phyloP scores from a whole-genome alignment of 2,329 filamentous ascomycete species.

The Knoxdaviesia capensis region DNA sequence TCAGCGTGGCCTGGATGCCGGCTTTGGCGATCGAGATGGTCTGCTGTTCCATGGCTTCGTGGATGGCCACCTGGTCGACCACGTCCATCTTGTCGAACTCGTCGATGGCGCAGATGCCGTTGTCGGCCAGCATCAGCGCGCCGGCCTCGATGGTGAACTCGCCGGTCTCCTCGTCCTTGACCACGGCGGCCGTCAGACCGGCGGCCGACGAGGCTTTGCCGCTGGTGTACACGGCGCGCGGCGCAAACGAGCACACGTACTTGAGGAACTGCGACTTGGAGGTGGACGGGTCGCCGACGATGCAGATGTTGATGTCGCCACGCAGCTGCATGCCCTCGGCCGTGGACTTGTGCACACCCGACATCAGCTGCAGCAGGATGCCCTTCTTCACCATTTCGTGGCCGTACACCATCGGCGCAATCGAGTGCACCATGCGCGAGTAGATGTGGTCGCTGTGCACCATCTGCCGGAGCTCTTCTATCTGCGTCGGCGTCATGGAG shows the following conservation, averaged over 20 bases:
- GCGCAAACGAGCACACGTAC: constrained; percentile 93
- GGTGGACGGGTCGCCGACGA: constrained; percentile 91
- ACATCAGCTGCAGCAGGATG: constrained; percentile 79
- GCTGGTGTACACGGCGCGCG: constrained; percentile 89
- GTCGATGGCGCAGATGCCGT: constrained; percentile 94
- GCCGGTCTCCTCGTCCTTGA: constrained; percentile 96
- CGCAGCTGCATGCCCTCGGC: constrained; percentile 87
- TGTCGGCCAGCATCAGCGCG: constrained; percentile 91
- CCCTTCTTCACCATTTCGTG: constrained; percentile 98
- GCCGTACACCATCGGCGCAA: constrained; percentile 93
- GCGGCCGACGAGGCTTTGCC: constrained; percentile 95
- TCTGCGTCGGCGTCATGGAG: constrained; percentile 69
- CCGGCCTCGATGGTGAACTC: constrained; percentile 98
- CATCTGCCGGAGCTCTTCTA: constrained; percentile 79
- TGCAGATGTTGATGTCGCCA: constrained; percentile 97
- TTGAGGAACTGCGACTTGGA: constrained; percentile 97
- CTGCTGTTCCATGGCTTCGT: constrained; percentile 99
- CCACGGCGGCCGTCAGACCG: constrained; percentile 87
- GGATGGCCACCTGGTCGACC: constrained; percentile 88
- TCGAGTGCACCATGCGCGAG: constrained; percentile 73
- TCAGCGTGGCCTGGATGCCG: constrained; percentile 92
- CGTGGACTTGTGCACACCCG: constrained; percentile 83
- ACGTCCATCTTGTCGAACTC: constrained; percentile 99
- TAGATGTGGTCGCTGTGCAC: constrained; percentile 95
- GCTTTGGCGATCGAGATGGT: constrained; percentile 98